These are phyloP conservation scores for Xylariaceae sp. DNA, from an alignment of 2,329 filamentous ascomycete species.

Conservation along the genomic window DNA sequence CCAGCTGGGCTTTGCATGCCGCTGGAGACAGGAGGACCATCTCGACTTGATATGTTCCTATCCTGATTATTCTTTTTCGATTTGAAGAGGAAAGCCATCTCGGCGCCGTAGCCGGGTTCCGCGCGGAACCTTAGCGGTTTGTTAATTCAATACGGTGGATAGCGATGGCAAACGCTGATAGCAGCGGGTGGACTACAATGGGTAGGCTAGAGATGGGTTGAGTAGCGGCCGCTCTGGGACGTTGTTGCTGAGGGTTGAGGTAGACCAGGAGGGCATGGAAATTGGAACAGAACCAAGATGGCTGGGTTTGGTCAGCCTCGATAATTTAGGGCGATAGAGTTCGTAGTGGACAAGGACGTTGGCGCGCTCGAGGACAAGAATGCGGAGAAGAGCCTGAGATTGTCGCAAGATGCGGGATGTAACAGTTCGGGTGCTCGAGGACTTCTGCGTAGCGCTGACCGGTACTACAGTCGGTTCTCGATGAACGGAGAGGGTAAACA, in stretches of 20 bases:
- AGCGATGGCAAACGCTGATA: no score
- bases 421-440: no score
- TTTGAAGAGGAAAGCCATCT: constrained; percentile 80
- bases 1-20: constrained; percentile 47
- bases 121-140: constrained; percentile 29
- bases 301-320: constrained; percentile 25
- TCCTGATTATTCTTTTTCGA: constrained; percentile 75
- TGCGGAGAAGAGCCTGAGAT: no score
- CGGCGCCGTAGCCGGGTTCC: constrained; percentile 36
- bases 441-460: no score
- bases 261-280: constrained; percentile 8
- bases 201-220: background rate
- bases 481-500: no score
- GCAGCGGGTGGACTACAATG: no score
- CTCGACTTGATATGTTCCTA: constrained; percentile 53
- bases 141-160: no score
- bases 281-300: constrained; percentile 18
- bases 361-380: no score
- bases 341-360: constrained; percentile 8
- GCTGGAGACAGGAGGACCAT: constrained; percentile 46
- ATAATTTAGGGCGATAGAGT: constrained; percentile 23
- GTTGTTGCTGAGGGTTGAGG: constrained; percentile 3
- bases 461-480: no score
- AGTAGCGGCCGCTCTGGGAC: background rate
- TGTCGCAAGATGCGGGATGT: no score